Evolutionary conservation across 2,329 filamentous ascomycete genomes (phyloP), one percentile per base, ranked within the genome.

Genomic region (Alternaria conjuncta): DNA sequence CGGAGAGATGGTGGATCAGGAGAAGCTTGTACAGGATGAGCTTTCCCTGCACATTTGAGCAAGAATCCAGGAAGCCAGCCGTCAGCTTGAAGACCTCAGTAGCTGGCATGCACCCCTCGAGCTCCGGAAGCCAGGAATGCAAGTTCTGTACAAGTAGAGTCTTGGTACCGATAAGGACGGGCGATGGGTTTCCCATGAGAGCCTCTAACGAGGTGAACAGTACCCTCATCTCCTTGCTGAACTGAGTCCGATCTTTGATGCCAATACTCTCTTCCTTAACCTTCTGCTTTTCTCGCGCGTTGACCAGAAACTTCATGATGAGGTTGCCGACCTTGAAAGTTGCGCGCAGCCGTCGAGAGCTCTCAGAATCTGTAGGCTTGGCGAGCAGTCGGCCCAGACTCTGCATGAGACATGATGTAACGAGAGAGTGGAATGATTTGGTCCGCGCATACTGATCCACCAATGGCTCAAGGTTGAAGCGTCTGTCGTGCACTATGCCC

Each of bases 81-180:
- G 94, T 93, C 67, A 97, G 91, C 73, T 97, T 91, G 56, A 97
- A 84, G 49, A 97, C 95, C 77, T 98, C 95, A 72, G 94, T 91
- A 0, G 90, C 89, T 5, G 87, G 88, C 75, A 98, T 86, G 41
- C 96, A 85, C 2, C 90, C 89, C 0, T 88, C 86, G 10, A 99
- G 87, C 76, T 98, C 95, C 0, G 96, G 95, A n/a, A 99, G 84
- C 96, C 96, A 99, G 0, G 92, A 92, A 76, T 98, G 95, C 78
- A 98, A 97, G 78, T 98, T 93, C 79, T 99, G 96, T 12, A 98
- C 94, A 3, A 96, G 90, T 54, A 99, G 84, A 0, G 96, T 98
- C 81, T 99, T 97, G 67, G 92, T 98, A 32, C 96, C 96, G 13
- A 98, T 92, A 23, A 98, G 84, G 18, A 94, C 90, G 0, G 96